Percentiles rank a stretch among this genome's conserved stretches.
Conservation (phyloP, 768 basidiomycete genomes). For the Gloeopeniophorella convolvens region DNA sequence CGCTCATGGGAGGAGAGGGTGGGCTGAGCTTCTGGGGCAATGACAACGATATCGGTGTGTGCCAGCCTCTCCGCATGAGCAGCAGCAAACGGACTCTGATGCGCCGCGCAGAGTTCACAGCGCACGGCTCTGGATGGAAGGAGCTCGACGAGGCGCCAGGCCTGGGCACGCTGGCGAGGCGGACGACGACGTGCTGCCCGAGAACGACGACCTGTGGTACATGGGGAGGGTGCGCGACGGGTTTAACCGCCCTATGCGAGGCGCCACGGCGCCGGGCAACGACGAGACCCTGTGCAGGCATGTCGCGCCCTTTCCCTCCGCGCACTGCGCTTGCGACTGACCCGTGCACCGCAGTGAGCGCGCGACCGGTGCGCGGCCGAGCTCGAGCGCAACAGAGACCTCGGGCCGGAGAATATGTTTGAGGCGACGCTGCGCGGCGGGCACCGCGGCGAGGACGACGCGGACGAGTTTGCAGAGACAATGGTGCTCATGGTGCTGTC, state of each 20-base stretch:
- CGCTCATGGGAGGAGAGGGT: constrained; percentile 48
- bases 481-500: constrained; percentile 69
- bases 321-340: not conserved
- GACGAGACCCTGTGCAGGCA: constrained; percentile 75
- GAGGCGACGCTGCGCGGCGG: constrained; percentile 58
- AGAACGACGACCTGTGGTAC: constrained; percentile 72
- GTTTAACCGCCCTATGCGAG: constrained; percentile 50
- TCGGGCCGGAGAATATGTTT: constrained; percentile 78
- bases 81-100: not conserved
- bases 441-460: constrained; percentile 54
- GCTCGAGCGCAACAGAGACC: constrained; percentile 65
- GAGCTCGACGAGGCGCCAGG: constrained; percentile 18
- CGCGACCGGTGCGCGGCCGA: constrained; percentile 66
- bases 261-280: constrained; percentile 37
- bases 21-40: constrained; percentile 62
- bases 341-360: constrained; percentile 52
- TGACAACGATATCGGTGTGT: constrained; percentile 40
- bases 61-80: not conserved
- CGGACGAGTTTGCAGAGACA: constrained; percentile 74
- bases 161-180: constrained; percentile 13
- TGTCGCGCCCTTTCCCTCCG: not conserved
- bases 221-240: constrained; percentile 78
- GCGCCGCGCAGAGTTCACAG: not conserved
- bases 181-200: constrained; percentile 28
- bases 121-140: constrained; percentile 5